Base-by-base conservation (phyloP, 2,329 filamentous ascomycete genomes). In the Monilinia fructigena region DNA sequence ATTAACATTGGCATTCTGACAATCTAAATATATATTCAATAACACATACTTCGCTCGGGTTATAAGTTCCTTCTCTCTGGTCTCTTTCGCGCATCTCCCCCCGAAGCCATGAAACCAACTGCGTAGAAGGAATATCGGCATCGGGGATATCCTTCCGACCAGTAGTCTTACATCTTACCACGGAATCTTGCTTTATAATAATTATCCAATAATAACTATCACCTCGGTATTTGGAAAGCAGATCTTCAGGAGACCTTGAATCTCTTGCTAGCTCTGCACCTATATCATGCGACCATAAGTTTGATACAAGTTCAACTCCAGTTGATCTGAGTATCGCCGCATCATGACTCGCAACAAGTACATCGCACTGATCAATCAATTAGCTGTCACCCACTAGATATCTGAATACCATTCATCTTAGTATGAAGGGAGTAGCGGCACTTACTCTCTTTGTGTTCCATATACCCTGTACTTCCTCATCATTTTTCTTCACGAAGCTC, bases 331-430 rank as follows among this genome's bases (percentile, higher is more conserved):
- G 84, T 4, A 92, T 85, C 4, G 86, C 84, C 0, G 89, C 80
- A 74, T 97, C 93, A 73, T 96, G 96, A 73, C 92, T 94, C 14
- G 93, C 91, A 48, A 99, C 88, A 3, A 98, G 86, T 18, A 95
- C 91, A 76, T 98, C 93, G 74, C 93, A 97, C 82, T 92, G 72
- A 31, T 68, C 66, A 52, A 60, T 69, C 35, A n/a, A 20, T 61
- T 3, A 65, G 28, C 14, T 28, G 23, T 23, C 4, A 16, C 4
- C 26, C 31, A 40, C 50, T 40, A 26, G n/a, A 31, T 59, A n/a
- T 38, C 7, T n/a, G 12, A 20, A 42, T 8, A n/a, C 35, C 3
- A 35, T 42, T 23, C 20, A 35, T n/a, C 31, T 45, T 42, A 38
- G 14, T 26, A 52, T 31, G 20, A 18, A 47, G n/a, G 35, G 16